Evolutionary conservation across 768 basidiomycete genomes (phyloP).

Genomic region (Leccinum imitatum): DNA sequence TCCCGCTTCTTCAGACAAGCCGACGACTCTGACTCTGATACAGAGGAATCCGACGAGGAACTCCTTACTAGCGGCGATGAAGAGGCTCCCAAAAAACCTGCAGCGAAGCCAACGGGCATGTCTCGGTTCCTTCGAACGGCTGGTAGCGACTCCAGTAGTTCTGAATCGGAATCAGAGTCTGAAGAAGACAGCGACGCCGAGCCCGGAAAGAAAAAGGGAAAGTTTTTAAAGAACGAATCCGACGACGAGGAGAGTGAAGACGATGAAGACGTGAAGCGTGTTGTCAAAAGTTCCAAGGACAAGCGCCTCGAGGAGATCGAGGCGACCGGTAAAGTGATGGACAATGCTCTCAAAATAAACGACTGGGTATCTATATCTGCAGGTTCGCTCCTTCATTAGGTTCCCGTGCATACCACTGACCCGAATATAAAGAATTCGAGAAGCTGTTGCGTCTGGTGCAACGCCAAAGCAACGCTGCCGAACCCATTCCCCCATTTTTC

Average conservation of each 20-base stretch:
- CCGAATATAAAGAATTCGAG: constrained; percentile 77
- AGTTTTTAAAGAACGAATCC: constrained; percentile 46
- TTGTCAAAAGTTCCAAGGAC: constrained; percentile 83
- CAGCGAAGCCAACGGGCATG: constrained; percentile 46
- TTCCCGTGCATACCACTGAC: constrained; percentile 7
- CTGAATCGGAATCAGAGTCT: constrained; percentile 51
- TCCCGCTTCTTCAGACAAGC: constrained; percentile 89
- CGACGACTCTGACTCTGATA: constrained; percentile 77
- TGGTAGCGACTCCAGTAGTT: constrained; percentile 54
- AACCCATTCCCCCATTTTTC: constrained; percentile 86
- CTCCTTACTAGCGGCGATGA: constrained; percentile 73
- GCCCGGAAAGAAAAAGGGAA: constrained; percentile 39
- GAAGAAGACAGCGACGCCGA: constrained; percentile 57
- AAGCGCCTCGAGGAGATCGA: constrained; percentile 96
- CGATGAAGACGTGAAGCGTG: constrained; percentile 70
- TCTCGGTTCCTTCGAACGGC: constrained; percentile 73
- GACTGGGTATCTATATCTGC: constrained; percentile 93
- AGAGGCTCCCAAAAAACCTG: constrained; percentile 43
- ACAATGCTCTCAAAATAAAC: constrained; percentile 93
- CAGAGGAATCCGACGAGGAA: constrained; percentile 73
- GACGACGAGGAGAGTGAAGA: constrained; percentile 56
- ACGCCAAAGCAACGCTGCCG: constrained; percentile 80
- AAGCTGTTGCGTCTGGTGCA: constrained; percentile 90
- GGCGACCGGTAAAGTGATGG: constrained; percentile 84
- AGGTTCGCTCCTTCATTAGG: constrained; percentile 48